Evolutionary conservation across 1,284 basidiomycete species (phyloP).

Genomic region (Peniophora sp.): DNA sequence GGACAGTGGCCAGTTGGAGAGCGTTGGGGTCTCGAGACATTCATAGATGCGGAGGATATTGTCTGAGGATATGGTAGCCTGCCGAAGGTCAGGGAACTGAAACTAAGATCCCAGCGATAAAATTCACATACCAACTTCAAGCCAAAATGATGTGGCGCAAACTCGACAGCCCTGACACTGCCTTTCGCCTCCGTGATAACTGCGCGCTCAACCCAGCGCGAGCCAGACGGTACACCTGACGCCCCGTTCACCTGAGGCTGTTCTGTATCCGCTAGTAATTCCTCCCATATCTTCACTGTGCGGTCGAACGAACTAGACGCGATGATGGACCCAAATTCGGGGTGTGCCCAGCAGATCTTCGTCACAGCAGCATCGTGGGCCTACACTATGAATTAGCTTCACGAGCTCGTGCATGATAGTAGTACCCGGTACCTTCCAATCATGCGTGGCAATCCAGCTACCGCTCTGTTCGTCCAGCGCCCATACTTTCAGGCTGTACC

Average conservation of each 20-base stretch:
- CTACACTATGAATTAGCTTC: constrained; percentile 28
- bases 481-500: constrained; percentile 75
- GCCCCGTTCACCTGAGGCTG: constrained; percentile 24
- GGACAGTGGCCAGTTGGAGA: constrained; percentile 71
- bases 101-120: neutral
- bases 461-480: constrained; percentile 61
- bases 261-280: constrained; percentile 34
- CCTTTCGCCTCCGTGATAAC: constrained; percentile 78
- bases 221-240: constrained; percentile 16
- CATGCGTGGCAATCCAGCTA: constrained; percentile 69
- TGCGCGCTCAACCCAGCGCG: constrained; percentile 70
- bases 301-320: constrained; percentile 84
- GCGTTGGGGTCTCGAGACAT: constrained; percentile 76
- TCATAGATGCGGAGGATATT: constrained; percentile 84
- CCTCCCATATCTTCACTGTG: constrained; percentile 87
- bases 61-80: constrained; percentile 86
- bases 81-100: neutral
- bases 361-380: constrained; percentile 86
- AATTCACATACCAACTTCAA: constrained; percentile 65
- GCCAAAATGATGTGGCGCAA: constrained; percentile 79
- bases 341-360: constrained; percentile 82
- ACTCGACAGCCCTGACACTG: constrained; percentile 77
- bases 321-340: constrained; percentile 79
- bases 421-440: constrained; percentile 71
- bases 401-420: neutral